Evolutionary conservation across 305 asterid genomes (phyloP), one percentile per base, ranked within the genome.

Genomic region (Withania somnifera): DNA sequence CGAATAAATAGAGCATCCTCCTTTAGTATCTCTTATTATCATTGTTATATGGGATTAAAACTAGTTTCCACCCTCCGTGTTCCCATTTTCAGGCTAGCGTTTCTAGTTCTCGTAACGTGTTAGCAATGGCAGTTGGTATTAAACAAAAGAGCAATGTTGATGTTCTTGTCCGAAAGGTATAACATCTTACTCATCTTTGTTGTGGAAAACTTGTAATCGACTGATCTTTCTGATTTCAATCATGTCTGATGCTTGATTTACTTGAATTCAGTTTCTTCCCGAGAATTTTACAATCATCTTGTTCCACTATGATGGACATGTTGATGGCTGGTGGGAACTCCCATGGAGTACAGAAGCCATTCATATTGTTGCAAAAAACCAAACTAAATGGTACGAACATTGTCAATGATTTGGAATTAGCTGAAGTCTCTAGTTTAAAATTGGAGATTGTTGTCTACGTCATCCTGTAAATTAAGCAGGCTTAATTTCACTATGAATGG

Each of bases 71-170:
- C 24, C 71, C 52, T 20, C 7, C 1, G 1, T 73, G 26, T 69
- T 81, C 76, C 77, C 60, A 77, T 80, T 85, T 88, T 84, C 95
- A 97, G 99, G 89, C 4, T 11, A 86, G 52, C 26, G 24, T 7
- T 63, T 82, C 84, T 67, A 77, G 87, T 81, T 89, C 92, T 42
- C 87, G 61, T 38, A 87, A 88, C 84, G 88, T 97, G 88, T 86
- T 97, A 85, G 99, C 99, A 77, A 88, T 97, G 83, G 97, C 99
- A 73, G 99, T 94, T 82, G 99, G 99, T 76, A 91, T 97, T 64
- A 93, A 91, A 83, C 99, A 97, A 88, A 97, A 93, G 89, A 68
- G 60, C 81, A 94, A 93, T 83, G 99, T 97, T 11, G 86, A 92
- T 87, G 82, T 85, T 80, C 89, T 94, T 66, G 92, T 91, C 75